A percentile compares a stretch with the other conserved stretches of the same genome.
Evolutionary conservation across 495 filamentous ascomycete species (phyloP).

Genomic region (Tuber aestivum): DNA sequence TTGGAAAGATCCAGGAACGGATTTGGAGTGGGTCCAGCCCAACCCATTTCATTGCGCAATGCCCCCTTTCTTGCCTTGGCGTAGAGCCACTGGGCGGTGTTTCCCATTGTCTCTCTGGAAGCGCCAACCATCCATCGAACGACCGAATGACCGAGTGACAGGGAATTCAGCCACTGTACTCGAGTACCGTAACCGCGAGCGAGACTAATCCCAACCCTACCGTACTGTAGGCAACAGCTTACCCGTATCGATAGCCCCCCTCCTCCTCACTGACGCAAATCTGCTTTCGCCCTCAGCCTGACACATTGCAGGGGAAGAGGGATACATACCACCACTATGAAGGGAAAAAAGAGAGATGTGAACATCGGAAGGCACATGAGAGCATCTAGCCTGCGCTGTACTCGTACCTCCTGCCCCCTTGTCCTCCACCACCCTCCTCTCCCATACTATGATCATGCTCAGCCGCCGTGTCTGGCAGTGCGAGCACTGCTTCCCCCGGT

Average conservation of each 20-base stretch:
- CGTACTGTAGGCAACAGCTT: not conserved
- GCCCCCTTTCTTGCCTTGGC: slow-evolving; percentile 13
- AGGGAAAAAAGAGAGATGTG: not conserved
- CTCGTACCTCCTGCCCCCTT: not conserved
- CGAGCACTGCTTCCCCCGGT: not conserved
- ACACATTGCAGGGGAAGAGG: slow-evolving; percentile 1
- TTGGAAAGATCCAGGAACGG: not conserved
- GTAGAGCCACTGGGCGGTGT: slow-evolving; percentile 10
- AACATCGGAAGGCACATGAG: not conserved
- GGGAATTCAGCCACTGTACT: not conserved
- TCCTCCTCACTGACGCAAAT: not conserved
- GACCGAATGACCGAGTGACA: not conserved
- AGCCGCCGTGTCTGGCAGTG: not conserved
- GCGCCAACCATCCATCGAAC: not conserved
- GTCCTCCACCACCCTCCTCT: not conserved
- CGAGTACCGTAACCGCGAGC: not conserved
- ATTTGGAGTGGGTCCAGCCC: not conserved
- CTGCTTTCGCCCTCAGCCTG: not conserved
- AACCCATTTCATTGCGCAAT: not conserved
- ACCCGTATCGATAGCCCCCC: not conserved
- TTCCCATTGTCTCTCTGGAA: not conserved
- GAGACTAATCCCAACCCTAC: not conserved
- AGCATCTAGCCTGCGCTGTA: too few species aligned
- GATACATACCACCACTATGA: not conserved
- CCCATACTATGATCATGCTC: not conserved